Percentiles rank a stretch among this genome's conserved stretches.
phyloP scores from a whole-genome alignment of 1,284 basidiomycete genomes.

The Cerioporus squamosus region DNA sequence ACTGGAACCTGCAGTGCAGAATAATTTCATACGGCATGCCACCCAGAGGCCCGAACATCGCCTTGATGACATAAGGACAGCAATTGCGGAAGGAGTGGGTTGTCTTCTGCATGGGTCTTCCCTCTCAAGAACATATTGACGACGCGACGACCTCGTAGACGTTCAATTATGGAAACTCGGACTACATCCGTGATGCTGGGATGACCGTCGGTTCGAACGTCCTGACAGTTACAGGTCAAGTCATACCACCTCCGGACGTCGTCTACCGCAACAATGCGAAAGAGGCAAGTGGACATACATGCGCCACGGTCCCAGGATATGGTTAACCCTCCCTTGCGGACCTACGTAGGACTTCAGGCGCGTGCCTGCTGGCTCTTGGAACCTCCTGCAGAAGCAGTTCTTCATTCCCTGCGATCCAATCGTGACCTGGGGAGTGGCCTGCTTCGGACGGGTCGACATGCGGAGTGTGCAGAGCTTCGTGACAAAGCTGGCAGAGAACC shows the following conservation, averaged over 20 bases:
- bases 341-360: too few relatives aligned
- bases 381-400: too few relatives aligned
- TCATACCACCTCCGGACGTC: conserved; percentile 35
- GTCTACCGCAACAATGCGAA: conserved; percentile 21
- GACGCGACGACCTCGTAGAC: conserved; percentile 9
- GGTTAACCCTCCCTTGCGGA: too few relatives aligned
- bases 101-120: not conserved
- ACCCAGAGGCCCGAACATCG: conserved; percentile 45
- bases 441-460: too few relatives aligned
- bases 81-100: conserved; percentile 34
- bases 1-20: conserved; percentile 42
- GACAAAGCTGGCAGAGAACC: too few relatives aligned
- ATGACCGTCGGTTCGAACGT: conserved; percentile 31
- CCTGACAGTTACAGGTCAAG: conserved; percentile 30
- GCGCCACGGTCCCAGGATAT: too few relatives aligned
- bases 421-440: too few relatives aligned
- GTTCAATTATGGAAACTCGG: conserved; percentile 36
- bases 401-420: too few relatives aligned
- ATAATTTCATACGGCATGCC: conserved; percentile 47
- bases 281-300: too few relatives aligned
- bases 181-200: conserved; percentile 37
- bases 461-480: too few relatives aligned
- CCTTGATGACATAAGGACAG: conserved; percentile 38
- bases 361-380: too few relatives aligned
- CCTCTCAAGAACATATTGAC: too few relatives aligned